Evolutionary conservation across 2,329 filamentous ascomycete species (phyloP).

Genomic region (Exophiala aquamarina): DNA sequence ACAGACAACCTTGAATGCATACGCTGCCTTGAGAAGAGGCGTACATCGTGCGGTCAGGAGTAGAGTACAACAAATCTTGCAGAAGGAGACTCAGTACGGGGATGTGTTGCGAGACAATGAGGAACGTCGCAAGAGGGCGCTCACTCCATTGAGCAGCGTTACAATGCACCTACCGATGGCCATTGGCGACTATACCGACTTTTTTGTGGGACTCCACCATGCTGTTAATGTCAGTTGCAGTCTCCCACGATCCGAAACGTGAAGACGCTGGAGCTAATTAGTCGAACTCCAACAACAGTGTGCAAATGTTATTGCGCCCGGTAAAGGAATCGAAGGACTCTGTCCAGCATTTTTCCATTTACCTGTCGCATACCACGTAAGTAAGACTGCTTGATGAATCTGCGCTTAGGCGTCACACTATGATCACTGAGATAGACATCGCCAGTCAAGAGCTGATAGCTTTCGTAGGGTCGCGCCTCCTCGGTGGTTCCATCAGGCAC

Average conservation of each 20-base stretch:
- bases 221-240: slow-evolving; percentile 6
- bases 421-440: too few relatives aligned
- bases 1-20: slow-evolving; percentile 47
- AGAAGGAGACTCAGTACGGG: slow-evolving; percentile 1
- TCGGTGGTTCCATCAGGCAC: slow-evolving; percentile 72
- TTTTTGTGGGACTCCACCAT: slow-evolving; percentile 37
- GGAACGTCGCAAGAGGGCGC: not conserved
- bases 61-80: slow-evolving; percentile 33
- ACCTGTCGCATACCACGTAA: slow-evolving; percentile 20
- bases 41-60: slow-evolving; percentile 41
- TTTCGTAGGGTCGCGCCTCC: slow-evolving; percentile 58
- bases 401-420: too few relatives aligned
- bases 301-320: slow-evolving; percentile 5
- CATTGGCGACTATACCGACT: slow-evolving; percentile 60
- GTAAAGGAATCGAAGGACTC: slow-evolving; percentile 6
- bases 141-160: slow-evolving; percentile 38
- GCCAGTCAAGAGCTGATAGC: too few relatives aligned
- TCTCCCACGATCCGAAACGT: not conserved
- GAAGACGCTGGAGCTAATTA: not conserved
- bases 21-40: slow-evolving; percentile 46
- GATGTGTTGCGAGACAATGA: slow-evolving; percentile 9
- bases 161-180: slow-evolving; percentile 56
- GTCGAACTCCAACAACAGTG: too few relatives aligned
- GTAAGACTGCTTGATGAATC: too few relatives aligned
- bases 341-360: slow-evolving; percentile 12